These are phyloP conservation scores for Polychaeton citri DNA, from an alignment of 2,329 filamentous ascomycete genomes.

Conservation along the genomic window DNA sequence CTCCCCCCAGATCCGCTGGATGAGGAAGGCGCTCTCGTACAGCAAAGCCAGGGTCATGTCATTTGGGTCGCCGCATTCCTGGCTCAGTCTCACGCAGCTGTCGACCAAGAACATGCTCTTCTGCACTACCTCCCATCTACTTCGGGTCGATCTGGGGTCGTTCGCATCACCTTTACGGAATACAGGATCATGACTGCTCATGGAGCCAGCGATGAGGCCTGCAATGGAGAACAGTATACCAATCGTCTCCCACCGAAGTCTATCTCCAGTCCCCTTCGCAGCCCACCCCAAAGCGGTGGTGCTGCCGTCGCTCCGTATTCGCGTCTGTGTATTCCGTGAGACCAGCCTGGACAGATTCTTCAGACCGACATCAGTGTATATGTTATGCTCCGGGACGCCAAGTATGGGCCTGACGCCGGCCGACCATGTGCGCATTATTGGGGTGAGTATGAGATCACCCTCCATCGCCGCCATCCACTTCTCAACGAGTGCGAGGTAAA, in stretches of 20 bases:
- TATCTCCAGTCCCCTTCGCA: constrained; percentile 19
- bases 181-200: constrained; percentile 9
- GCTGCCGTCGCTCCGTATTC: constrained; percentile 20
- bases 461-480: not conserved
- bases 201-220: constrained; percentile 13
- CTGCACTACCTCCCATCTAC: constrained; percentile 19
- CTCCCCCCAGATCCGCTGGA: constrained; percentile 20
- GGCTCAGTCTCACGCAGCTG: constrained; percentile 19
- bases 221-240: constrained; percentile 23
- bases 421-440: not conserved
- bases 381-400: constrained; percentile 1
- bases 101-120: constrained; percentile 35
- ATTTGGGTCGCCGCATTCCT: constrained; percentile 21
- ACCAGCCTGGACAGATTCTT: no score
- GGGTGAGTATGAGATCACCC: not conserved
- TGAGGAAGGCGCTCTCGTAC: constrained; percentile 19
- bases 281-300: constrained; percentile 21
- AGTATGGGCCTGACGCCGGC: not conserved
- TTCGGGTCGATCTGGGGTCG: no score
- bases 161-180: no score
- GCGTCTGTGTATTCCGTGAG: constrained; percentile 24
- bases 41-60: constrained; percentile 21
- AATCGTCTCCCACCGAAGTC: constrained; percentile 27
- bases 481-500: constrained; percentile 1
- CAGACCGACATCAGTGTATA: constrained; percentile 18